Evolutionary conservation across 257 asterid genomes (phyloP).

Genomic region (Plantago major): DNA sequence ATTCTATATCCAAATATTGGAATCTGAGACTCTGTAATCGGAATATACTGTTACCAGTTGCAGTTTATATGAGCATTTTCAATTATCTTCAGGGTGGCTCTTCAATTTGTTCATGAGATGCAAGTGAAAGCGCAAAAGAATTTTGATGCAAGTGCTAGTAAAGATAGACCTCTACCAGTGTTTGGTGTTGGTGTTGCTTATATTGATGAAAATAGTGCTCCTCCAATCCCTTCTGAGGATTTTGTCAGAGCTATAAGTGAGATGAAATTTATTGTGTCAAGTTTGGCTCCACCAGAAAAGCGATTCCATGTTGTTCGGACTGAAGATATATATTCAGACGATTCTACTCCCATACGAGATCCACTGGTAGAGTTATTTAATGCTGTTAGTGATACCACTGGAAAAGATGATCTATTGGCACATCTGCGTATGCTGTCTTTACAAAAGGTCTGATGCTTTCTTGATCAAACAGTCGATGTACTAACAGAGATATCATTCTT

Average conservation of each 20-base stretch:
- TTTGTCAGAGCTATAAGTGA: slow-evolving; percentile 41
- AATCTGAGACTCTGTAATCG: neutral
- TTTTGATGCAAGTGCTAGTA: slow-evolving; percentile 83
- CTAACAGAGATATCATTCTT: neutral
- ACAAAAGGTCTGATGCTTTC: slow-evolving; percentile 61
- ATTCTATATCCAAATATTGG: neutral
- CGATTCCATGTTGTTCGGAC: slow-evolving; percentile 48
- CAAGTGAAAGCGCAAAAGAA: slow-evolving; percentile 78
- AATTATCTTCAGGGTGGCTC: slow-evolving; percentile 71
- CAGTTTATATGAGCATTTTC: slow-evolving; percentile 6
- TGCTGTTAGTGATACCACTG: slow-evolving; percentile 55
- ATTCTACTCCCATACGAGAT: slow-evolving; percentile 41
- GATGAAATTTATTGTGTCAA: slow-evolving; percentile 47
- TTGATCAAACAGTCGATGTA: slow-evolving; percentile 15
- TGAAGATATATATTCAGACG: slow-evolving; percentile 49
- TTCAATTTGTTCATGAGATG: slow-evolving; percentile 89
- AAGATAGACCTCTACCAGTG: slow-evolving; percentile 72
- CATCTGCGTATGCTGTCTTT: slow-evolving; percentile 43
- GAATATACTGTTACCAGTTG: neutral
- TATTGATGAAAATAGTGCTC: slow-evolving; percentile 51
- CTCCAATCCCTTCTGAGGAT: slow-evolving; percentile 29
- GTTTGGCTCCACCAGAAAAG: slow-evolving; percentile 66
- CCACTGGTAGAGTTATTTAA: slow-evolving; percentile 39
- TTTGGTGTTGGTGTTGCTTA: slow-evolving; percentile 88
- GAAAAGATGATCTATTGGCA: slow-evolving; percentile 45